Base-by-base conservation (phyloP, 2,329 filamentous ascomycete species). In the Pyrenophora tritici-repentis region DNA sequence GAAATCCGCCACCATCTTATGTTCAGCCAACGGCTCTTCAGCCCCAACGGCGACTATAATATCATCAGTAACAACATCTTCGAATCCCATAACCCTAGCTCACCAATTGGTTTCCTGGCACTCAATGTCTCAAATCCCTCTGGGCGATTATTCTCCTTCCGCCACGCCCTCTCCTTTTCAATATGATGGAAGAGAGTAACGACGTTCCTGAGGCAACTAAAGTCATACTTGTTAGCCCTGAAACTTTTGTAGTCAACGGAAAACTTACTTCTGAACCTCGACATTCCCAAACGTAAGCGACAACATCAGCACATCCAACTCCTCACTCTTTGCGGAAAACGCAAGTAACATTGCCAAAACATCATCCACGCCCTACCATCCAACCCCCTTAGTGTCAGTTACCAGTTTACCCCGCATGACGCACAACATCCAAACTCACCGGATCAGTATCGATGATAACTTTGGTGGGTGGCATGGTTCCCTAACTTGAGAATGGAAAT, bases 401-500 rank as follows among this genome's bases (percentile, higher is more conserved):
- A 29, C 10, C 7, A 7, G 38, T 38, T 34, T 50, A 46, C 47
- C 47, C 60, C 58, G 56, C 58, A 46, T 58, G 20, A 36, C 3
- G 3, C 13, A 20, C 16, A 3, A 17, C 12, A 12, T 16, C 12
- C 14, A 32, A 26, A 63, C 73, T 61, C 79, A 90, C 92, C 77
- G 93, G 93, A 72, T 97, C 94, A 2, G 93, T 97, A 71, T 99
- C 94, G 66, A 99, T 94, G 66, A 99, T 97, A 62, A 99, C 87
- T 66, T 88, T 77, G 40, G 75, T 75, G 3, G 75, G 73, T 2
- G 74, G 68, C 76, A 79, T 54, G 7, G 14, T 41, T 35, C 10
- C 10, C 9, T 13, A 29, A 9, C 9, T 10, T 20, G 18, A 29
- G 9, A 9, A 10, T 29, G 7, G 13, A 2, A 16, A 12, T 17